Base-by-base conservation (phyloP, 441 rosid species). In the Raphanus hybrid region DNA sequence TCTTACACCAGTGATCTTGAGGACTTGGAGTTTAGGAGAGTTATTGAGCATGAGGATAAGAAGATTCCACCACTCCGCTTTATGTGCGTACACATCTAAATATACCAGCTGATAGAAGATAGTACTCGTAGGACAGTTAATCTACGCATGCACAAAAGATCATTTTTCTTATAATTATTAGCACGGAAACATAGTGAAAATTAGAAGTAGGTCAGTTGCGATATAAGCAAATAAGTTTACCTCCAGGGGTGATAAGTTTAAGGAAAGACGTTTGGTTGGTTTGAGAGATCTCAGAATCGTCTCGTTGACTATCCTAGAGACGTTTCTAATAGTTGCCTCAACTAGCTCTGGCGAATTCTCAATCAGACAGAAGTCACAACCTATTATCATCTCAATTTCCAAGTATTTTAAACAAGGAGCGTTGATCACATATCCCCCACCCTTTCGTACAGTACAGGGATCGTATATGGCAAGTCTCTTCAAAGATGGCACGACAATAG, bases 51-150 rank as follows among this genome's bases (percentile, higher is more conserved):
- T 37, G 65, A 39, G 8, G 23, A 50, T 23, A 20, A 70, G 74
- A 20, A 70, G 54, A 37, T 37, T 37, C 73, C 73, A 57, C 73
- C 73, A 69, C 64, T 55, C 34, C 29, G n/a, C 12, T 69, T 11
- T 50, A 67, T 8, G 39, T 8, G 70, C 6, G 52, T 2, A 8
- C 59, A 67, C 26, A 37, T 45, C 59, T 3, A 67, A 57, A 67
- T 26, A 45, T 14, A 48, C 59, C 70, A 71, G 8, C 8, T 61
- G 12, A 61, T 15, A 0, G 75, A 71, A 71, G 67, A 61, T 71
- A 29, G 0, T 15, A 14, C 45, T 45, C 45, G 8, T 45, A 61
- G 75, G 75, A 61, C 15, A 27, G 4, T 26, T 16, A 26, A 61
- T 16, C 75, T 71, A 61, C 32, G 23, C 60, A 57, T 57, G 61